Evolutionary conservation across 2,329 filamentous ascomycete genomes (phyloP).

Genomic region (Pseudocercospora fuligena): DNA sequence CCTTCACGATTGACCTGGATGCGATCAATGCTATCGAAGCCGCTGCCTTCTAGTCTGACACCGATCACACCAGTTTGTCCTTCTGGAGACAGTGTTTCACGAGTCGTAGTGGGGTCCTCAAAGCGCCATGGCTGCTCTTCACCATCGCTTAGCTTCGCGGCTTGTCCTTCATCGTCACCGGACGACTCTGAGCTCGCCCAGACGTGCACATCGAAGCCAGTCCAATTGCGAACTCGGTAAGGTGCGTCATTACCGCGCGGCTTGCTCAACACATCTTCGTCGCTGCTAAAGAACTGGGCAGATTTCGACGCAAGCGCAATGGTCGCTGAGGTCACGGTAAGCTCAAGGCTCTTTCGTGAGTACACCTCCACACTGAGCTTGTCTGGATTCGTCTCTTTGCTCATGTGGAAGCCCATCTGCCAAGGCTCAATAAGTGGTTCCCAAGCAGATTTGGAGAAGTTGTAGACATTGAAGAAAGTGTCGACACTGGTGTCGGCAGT

Average conservation of each 20-base stretch:
- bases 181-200: constrained; percentile 71
- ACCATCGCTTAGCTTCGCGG: constrained; percentile 80
- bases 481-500: constrained; percentile 89
- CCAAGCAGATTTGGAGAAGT: constrained; percentile 99
- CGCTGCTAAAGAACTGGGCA: constrained; percentile 82
- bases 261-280: constrained; percentile 91
- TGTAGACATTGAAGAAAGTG: constrained; percentile 95
- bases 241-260: constrained; percentile 89
- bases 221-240: constrained; percentile 93
- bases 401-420: constrained; percentile 89
- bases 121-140: constrained; percentile 95
- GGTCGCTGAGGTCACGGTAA: constrained; percentile 89
- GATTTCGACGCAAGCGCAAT: constrained; percentile 94
- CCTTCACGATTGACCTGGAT: constrained; percentile 94
- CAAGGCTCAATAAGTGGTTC: constrained; percentile 95
- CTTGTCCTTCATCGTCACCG: constrained; percentile 68
- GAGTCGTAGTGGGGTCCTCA: constrained; percentile 94
- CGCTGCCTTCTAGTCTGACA: constrained; percentile 86
- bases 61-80: constrained; percentile 78
- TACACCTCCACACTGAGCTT: constrained; percentile 81
- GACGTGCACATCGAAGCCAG: constrained; percentile 85
- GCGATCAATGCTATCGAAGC: constrained; percentile 86
- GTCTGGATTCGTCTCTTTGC: constrained; percentile 75
- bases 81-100: constrained; percentile 88
- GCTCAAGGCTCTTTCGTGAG: constrained; percentile 87